Base-by-base conservation (phyloP, 2,329 filamentous ascomycete genomes). In the Zymoseptoria pseudotritici region DNA sequence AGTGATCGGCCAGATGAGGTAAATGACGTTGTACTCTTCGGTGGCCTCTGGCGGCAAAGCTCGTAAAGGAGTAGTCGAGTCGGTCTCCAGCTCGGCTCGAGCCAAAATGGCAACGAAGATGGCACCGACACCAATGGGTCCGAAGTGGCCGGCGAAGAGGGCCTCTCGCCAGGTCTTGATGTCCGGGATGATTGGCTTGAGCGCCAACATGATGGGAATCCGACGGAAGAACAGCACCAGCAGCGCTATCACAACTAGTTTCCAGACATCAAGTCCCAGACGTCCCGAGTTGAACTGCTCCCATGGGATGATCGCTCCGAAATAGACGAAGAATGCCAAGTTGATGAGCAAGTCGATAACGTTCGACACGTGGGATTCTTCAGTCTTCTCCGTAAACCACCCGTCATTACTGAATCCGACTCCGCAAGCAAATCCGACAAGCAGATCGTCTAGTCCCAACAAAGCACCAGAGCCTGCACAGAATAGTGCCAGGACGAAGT, bases 331-430 rank as follows among this genome's bases (percentile, higher is more conserved):
- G 76, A 97, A 99, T 2, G 93, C 84, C 85, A 99, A 83, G 76
- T 99, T 99, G 78, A 99, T 86, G 62, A 99, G 80, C 73, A 99
- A 77, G 80, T 99, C 94, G 71, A 99, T 99, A 73, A 99, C 94
- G 84, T 99, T 97, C 74, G 93, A 97, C 9, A 99, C 94, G 73
- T 97, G 94, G 0, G 94, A 93, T 75, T 99, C 94, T 73, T 99
- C 94, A 0, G 94, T 99, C 80, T 97, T 97, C 71, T 97, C 90
- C 17, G 90, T 89, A 70, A 99, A 99, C 94, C 94, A 99, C 66
- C 94, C 94, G 72, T 99, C 94, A 74, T 99, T 99, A 68, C 92
- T 97, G 79, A 99, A 99, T 58, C 94, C 94, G n/a, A 99, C 94
- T 60, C 94, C 94, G 58, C 90, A 91, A 13, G 93, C 87, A 70